Evolutionary conservation across 2,329 filamentous ascomycete species (phyloP), one percentile per base, ranked within the genome.

Genomic region (Hypoxylon sp.): DNA sequence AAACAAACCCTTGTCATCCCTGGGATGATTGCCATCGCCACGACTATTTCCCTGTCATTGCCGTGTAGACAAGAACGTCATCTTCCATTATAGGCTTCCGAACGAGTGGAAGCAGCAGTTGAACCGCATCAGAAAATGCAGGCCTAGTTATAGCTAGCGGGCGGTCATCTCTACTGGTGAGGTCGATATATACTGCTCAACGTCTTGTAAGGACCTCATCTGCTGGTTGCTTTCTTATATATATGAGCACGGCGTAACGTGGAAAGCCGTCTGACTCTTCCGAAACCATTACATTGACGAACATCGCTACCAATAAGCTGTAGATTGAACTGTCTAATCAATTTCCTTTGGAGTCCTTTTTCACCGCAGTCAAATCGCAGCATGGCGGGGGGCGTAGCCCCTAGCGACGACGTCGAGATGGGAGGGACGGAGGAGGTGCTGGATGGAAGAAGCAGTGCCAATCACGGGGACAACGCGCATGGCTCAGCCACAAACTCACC

Each of bases 391-490:
- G 58, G 64, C 40, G 60, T 29, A 15, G 24, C 53, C 37, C 45
- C 55, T 27, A 46, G 42, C 42, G 69, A 72, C 52, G 66, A 72
- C 54, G 61, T 71, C 42, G 65, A 71, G 60, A 72, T 72, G 70
- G 66, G 48, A 38, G 69, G 66, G 17, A 63, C 42, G 43, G 52
- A 56, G 58, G 66, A 60, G 46, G 62, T 62, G 45, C 45, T 58
- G 46, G 62, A 46, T 56, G 48, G 48, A 62, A 54, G 48, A 62
- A 54, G 52, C 21, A 38, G 42, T 23, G 37, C 51, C 29, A 48
- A 56, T 20, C 54, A 50, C 35, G 45, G 65, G 41, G 56, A 60
- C 38, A 42, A 66, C 37, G 58, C 55, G 47, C 57, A 56, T 54
- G 53, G 47, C 55, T 42, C 13, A 31, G 29, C 15, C 8, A 29